These are phyloP conservation scores for Chalciporus piperatoides DNA, from an alignment of 1,284 basidiomycete species.

Conservation along the genomic window DNA sequence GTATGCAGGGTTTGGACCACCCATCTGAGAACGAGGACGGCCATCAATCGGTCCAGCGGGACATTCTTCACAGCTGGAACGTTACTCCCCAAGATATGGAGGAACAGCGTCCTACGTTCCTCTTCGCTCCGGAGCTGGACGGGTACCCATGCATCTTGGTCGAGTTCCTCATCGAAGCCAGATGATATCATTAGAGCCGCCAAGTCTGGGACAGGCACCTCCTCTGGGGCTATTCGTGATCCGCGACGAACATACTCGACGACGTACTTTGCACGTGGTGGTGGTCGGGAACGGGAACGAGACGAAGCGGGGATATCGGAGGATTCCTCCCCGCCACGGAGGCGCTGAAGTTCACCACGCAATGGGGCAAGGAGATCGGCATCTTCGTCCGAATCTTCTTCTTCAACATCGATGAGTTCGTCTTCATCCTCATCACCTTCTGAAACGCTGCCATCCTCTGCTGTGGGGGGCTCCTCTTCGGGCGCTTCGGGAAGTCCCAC, in stretches of 20 bases:
- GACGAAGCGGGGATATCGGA: constrained; percentile 31
- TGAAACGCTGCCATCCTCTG: constrained; percentile 14
- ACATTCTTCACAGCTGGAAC: constrained; percentile 45
- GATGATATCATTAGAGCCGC: constrained; percentile 43
- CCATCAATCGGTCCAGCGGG: constrained; percentile 42
- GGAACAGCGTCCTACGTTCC: constrained; percentile 55
- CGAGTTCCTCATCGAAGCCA: constrained; percentile 27
- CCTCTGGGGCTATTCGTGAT: constrained; percentile 57
- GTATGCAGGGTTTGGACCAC: constrained; percentile 47
- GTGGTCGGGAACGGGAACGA: constrained; percentile 28
- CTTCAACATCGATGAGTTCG: constrained; percentile 61
- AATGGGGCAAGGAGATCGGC: constrained; percentile 60
- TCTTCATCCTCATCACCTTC: constrained; percentile 29
- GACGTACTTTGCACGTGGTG: constrained; percentile 40
- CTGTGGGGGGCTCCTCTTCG: constrained; percentile 14
- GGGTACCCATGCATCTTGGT: constrained; percentile 32
- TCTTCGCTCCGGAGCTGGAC: constrained; percentile 47
- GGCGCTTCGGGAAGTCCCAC: constrained; percentile 49
- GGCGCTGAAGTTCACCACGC: constrained; percentile 60
- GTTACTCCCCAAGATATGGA: constrained; percentile 57
- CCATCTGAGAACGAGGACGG: constrained; percentile 59
- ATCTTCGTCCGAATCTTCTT: constrained; percentile 38
- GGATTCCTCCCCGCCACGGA: constrained; percentile 38
- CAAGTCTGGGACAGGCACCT: constrained; percentile 50
- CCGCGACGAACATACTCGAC: constrained; percentile 74